These are phyloP conservation scores for Eryngium alpinum DNA, from an alignment of 140 eudicot genomes.

Conservation along the genomic window DNA sequence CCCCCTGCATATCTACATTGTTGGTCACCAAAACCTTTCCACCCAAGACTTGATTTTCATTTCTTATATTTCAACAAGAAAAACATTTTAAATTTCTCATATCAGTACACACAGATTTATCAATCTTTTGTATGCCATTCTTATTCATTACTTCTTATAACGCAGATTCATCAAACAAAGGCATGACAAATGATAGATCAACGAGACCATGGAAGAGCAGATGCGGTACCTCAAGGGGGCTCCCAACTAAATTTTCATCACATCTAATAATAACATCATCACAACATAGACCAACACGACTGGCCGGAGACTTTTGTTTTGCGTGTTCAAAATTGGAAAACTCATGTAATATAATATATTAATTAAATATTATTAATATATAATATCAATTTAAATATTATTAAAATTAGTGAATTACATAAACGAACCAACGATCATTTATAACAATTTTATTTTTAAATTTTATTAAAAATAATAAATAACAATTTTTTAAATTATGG, in stretches of 20 bases:
- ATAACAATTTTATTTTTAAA: no score
- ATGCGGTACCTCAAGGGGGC: background rate
- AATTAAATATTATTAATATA: no score
- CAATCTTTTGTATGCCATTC: background rate
- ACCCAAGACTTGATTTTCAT: no score
- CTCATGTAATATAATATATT: no score
- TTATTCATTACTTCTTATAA: background rate
- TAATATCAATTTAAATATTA: no score
- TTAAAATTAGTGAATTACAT: no score
- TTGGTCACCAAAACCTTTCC: background rate
- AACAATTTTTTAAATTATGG: no score
- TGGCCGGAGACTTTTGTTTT: background rate
- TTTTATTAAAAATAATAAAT: no score
- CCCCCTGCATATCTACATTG: background rate
- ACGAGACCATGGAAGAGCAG: background rate
- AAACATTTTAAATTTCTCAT: background rate
- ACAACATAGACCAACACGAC: background rate
- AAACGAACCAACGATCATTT: no score
- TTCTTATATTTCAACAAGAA: background rate
- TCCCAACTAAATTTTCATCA: constrained; percentile 3
- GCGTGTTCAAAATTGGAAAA: background rate
- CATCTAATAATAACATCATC: constrained; percentile 3
- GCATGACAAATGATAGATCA: background rate
- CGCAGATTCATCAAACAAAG: background rate
- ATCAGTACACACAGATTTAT: background rate